Conservation (phyloP, 2,329 filamentous ascomycete genomes). For the Xylaria hypoxylon region DNA sequence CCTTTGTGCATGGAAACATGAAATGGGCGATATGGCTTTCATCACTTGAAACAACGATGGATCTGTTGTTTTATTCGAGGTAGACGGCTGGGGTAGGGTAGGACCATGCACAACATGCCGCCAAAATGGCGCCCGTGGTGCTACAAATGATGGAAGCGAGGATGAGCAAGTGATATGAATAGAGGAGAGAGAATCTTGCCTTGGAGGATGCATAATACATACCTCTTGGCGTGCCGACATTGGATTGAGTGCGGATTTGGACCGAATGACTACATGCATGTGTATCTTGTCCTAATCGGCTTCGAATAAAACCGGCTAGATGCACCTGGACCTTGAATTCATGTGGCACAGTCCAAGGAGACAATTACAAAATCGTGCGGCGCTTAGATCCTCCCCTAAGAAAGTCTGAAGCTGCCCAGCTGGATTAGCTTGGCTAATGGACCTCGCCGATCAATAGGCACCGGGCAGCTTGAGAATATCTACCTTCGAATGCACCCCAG, state of each 20-base stretch:
- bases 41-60: conserved; percentile 3
- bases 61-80: conserved; percentile 12
- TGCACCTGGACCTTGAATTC: not conserved
- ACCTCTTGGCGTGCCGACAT: not conserved
- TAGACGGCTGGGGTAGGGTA: not conserved
- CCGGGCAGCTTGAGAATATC: not conserved
- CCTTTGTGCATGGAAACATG: conserved; percentile 3
- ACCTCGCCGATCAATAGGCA: not conserved
- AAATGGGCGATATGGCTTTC: conserved; percentile 8
- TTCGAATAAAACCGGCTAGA: conserved; percentile 3
- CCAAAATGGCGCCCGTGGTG: not conserved
- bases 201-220: not conserved
- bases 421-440: conserved; percentile 1
- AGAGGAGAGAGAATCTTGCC: not conserved
- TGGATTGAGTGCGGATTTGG: not conserved
- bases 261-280: not conserved
- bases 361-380: not conserved
- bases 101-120: conserved; percentile 3
- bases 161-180: conserved; percentile 13
- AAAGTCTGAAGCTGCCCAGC: conserved; percentile 3
- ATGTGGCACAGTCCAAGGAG: not conserved
- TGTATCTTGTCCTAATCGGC: not conserved
- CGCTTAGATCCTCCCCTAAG: not conserved
- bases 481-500: not conserved
- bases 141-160: conserved; percentile 9